Percentiles rank a stretch among this genome's conserved stretches.
Conservation (phyloP, 345 rosid genomes). For the Erodium maritimum region DNA sequence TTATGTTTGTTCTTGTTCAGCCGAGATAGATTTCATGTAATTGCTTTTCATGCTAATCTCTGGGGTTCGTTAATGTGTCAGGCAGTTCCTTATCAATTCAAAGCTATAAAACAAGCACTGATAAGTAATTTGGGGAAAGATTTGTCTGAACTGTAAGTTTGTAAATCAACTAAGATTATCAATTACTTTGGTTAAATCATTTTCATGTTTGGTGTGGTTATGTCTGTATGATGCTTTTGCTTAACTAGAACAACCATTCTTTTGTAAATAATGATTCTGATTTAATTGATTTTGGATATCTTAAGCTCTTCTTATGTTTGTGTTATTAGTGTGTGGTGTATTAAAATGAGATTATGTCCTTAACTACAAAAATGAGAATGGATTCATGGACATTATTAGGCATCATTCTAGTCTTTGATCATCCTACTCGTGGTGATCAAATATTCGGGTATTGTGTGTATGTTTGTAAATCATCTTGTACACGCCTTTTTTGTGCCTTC, state of each 20-base stretch:
- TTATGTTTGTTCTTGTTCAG: neutral
- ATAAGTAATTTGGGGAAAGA: constrained; percentile 41
- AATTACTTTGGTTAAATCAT: neutral
- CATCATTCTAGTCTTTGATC: no score
- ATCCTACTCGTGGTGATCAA: no score
- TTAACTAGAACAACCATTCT: no score
- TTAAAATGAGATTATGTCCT: no score
- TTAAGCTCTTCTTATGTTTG: neutral
- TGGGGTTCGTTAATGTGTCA: constrained; percentile 12
- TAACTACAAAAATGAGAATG: no score
- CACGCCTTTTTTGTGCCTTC: no score
- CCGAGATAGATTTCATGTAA: neutral
- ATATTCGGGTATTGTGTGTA: no score
- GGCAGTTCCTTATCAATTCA: constrained; percentile 72
- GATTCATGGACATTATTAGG: no score
- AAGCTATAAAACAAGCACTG: constrained; percentile 46
- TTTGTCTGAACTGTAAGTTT: constrained; percentile 48
- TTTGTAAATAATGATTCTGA: no score
- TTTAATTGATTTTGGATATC: no score
- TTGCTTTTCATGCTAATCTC: constrained; percentile 8
- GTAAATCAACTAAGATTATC: constrained; percentile 2
- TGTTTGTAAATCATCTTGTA: no score
- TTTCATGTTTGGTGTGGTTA: neutral
- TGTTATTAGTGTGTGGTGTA: neutral
- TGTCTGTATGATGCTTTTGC: neutral